Evolutionary conservation across 2,329 filamentous ascomycete species (phyloP).

Genomic region (Claviceps digitariae): DNA sequence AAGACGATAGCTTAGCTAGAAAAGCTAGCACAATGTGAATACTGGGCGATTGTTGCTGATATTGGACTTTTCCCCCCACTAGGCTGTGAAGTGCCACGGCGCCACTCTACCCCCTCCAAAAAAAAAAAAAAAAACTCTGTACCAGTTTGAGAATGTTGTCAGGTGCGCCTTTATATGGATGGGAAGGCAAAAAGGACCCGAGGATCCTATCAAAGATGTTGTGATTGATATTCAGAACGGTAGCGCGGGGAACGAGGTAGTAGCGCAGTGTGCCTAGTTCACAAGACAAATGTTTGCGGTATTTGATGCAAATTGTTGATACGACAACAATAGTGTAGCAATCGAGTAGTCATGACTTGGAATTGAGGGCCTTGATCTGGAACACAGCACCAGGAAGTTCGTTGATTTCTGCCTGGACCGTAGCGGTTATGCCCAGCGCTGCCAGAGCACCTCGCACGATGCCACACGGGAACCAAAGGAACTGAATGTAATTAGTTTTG

Average conservation of each 20-base stretch:
- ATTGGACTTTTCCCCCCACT: slow-evolving; percentile 14
- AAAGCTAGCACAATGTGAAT: slow-evolving; percentile 20
- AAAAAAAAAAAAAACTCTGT: not conserved
- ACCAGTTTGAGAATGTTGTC: not conserved
- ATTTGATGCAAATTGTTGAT: not conserved
- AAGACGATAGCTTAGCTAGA: slow-evolving; percentile 22
- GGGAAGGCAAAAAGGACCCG: not conserved
- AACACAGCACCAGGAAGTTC: slow-evolving; percentile 85
- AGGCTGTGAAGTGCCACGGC: slow-evolving; percentile 23
- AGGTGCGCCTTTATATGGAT: not conserved
- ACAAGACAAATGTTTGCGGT: not conserved
- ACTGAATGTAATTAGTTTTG: slow-evolving; percentile 34
- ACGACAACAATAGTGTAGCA: not conserved
- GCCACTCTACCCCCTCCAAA: slow-evolving; percentile 2
- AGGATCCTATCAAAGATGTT: too few relatives aligned
- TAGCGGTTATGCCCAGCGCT: slow-evolving; percentile 82
- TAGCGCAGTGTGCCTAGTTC: too few relatives aligned
- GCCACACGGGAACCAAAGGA: slow-evolving; percentile 90
- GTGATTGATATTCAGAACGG: not conserved
- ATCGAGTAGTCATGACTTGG: slow-evolving; percentile 39
- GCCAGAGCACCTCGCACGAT: slow-evolving; percentile 83
- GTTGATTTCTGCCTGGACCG: slow-evolving; percentile 77
- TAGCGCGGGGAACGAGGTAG: not conserved
- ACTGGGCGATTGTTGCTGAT: slow-evolving; percentile 24
- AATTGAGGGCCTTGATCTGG: slow-evolving; percentile 75